Evolutionary conservation across 208 protist species (phyloP), one percentile per base, ranked within the genome.

Genomic region (Trypanosoma theileri): DNA sequence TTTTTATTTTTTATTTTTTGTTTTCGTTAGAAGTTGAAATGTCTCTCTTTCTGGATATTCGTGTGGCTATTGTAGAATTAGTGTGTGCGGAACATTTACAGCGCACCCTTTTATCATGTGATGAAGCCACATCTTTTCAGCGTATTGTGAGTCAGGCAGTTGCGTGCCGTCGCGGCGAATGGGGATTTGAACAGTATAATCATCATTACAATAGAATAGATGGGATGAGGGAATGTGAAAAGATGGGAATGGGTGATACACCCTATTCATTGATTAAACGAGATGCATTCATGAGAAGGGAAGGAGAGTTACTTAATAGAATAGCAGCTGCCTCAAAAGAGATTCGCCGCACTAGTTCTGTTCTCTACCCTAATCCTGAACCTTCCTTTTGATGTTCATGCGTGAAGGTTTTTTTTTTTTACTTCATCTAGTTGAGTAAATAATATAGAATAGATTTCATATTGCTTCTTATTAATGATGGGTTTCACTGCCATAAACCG

Each of bases 51-150:
- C 4, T 35, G 28, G 28, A 35, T 35, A 1, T 11, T 31, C 48
- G 26, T 59, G 19, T 69, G 0, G 35, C 28, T 31, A 0, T 19
- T 68, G 54, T 84, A 14, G 55, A 78, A 24, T 16, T 91, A 50
- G 19, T 80, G 11, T 95, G 86, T 60, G 75, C 72, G 0, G 86
- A 95, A 64, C 76, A 88, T 66, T 46, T 82, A 42, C 51, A 57
- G 14, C 86, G 89, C 13, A 92, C 86, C 13, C 21, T 57, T 12
- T 59, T 95, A 4, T 21, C 54, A 22, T 95, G 86, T 61, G 85
- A 91, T 70, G 84, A 87, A 55, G 42, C 79, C 31, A 89, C 80
- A 4, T 73, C 74, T 35, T 91, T 95, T 79, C 85, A 92, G 58
- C 79, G 82, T n/a, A 81, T 92, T 55, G 80, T 92, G 0, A 69